Conservation (phyloP, 1,139 yeast species). For the Lodderomyces theae region DNA sequence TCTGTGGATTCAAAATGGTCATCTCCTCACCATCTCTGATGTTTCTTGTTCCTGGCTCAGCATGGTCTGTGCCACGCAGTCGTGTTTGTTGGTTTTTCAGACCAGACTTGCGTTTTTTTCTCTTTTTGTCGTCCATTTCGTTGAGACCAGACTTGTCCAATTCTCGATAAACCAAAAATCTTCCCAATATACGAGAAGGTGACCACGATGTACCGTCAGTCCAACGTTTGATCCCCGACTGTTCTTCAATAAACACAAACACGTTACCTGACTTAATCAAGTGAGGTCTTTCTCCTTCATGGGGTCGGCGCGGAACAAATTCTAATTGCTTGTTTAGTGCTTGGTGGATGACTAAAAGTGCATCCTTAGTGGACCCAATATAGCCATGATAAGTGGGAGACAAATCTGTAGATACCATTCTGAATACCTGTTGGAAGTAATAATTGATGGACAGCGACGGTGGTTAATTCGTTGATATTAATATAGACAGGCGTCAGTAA, state of each 20-base stretch:
- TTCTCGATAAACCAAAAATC: conserved; percentile 80
- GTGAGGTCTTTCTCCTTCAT: conserved; percentile 67
- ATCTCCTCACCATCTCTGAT: not conserved
- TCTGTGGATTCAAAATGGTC: not conserved
- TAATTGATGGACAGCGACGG: not conserved
- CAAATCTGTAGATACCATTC: conserved; percentile 27
- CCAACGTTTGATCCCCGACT: conserved; percentile 87
- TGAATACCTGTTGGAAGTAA: not conserved
- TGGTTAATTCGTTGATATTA: not conserved
- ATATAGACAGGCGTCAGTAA: not conserved
- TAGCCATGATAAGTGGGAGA: conserved; percentile 73
- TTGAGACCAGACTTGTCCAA: conserved; percentile 53
- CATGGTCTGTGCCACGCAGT: not conserved
- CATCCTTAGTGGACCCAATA: conserved; percentile 80
- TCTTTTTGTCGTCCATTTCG: conserved; percentile 31
- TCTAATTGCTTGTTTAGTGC: conserved; percentile 60
- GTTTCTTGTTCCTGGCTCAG: not conserved
- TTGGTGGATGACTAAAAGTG: conserved; percentile 77
- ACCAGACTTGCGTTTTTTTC: conserved; percentile 27
- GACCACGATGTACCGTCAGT: conserved; percentile 94
- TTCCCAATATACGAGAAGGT: conserved; percentile 80
- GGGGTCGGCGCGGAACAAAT: conserved; percentile 77
- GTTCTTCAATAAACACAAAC: conserved; percentile 80
- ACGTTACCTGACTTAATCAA: conserved; percentile 76
- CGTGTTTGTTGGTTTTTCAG: conserved; percentile 4